Conservation (phyloP, 495 filamentous ascomycete species). For the Chlorociboria aeruginascens region DNA sequence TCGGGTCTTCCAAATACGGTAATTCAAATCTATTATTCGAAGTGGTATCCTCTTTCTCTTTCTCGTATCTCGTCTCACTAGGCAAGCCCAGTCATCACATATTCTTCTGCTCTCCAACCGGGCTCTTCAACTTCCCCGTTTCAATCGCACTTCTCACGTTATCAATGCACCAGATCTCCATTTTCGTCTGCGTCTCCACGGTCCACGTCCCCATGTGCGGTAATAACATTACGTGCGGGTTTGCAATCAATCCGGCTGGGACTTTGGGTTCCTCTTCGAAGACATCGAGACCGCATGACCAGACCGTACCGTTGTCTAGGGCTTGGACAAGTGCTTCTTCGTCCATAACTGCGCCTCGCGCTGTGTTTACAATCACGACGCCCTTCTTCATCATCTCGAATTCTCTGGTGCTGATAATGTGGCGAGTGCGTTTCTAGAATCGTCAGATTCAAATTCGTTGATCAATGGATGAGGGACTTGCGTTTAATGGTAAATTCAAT, state of each 20-base stretch:
- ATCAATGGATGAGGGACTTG: constrained; percentile 58
- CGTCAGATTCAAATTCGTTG: constrained; percentile 40
- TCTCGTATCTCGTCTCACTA: not conserved
- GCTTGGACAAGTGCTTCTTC: constrained; percentile 64
- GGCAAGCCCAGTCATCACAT: constrained; percentile 6
- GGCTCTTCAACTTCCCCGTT: constrained; percentile 51
- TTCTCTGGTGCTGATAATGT: constrained; percentile 55
- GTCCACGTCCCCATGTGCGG: constrained; percentile 72
- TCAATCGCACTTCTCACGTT: constrained; percentile 55
- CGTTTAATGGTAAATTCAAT: constrained; percentile 62
- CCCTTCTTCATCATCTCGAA: constrained; percentile 65
- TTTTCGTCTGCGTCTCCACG: constrained; percentile 53
- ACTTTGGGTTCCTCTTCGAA: constrained; percentile 68
- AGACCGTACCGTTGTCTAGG: constrained; percentile 55
- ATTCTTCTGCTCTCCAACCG: constrained; percentile 54
- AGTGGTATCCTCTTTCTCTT: not conserved
- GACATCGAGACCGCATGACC: constrained; percentile 62
- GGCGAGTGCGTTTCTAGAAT: constrained; percentile 36
- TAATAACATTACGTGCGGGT: constrained; percentile 58
- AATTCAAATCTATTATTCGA: too few relatives aligned
- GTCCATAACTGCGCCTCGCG: constrained; percentile 67
- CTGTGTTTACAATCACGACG: constrained; percentile 73
- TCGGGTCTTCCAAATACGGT: too few relatives aligned
- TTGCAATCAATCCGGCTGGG: constrained; percentile 56
- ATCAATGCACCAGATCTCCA: constrained; percentile 63